Evolutionary conservation across 1,284 basidiomycete genomes (phyloP).

Genomic region (Ganoderma sp.): DNA sequence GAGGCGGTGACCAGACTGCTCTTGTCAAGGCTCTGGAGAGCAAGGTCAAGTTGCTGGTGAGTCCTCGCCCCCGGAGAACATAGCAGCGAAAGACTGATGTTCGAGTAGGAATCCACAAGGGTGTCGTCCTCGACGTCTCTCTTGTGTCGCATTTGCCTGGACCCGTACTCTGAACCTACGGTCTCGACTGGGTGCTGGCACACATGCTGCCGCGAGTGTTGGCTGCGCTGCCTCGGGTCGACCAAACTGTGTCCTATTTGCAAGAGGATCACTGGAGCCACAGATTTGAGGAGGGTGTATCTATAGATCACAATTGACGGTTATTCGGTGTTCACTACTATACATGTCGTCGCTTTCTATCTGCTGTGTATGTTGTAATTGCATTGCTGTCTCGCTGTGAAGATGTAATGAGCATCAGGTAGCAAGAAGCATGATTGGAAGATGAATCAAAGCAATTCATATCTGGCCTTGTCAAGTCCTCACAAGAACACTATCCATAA

Average conservation of each 20-base stretch:
- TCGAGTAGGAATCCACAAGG: constrained; percentile 51
- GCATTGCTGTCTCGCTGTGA: constrained; percentile 15
- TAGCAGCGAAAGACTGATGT: neutral
- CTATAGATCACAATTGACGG: constrained; percentile 40
- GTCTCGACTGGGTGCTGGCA: constrained; percentile 87
- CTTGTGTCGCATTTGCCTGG: constrained; percentile 77
- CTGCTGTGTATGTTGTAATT: constrained; percentile 19
- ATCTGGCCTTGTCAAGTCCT: constrained; percentile 80
- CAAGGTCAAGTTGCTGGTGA: constrained; percentile 63
- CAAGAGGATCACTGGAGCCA: constrained; percentile 77
- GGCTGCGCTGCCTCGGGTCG: constrained; percentile 79
- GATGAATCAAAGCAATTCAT: constrained; percentile 51
- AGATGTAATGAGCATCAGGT: constrained; percentile 6
- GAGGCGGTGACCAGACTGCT: constrained; percentile 51
- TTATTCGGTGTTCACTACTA: constrained; percentile 4
- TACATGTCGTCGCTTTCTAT: constrained; percentile 8
- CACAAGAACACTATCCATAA: constrained; percentile 52
- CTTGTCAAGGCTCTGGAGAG: constrained; percentile 63
- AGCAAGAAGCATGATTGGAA: neutral
- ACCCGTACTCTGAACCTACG: constrained; percentile 76
- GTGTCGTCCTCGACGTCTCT: constrained; percentile 53
- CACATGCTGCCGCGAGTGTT: constrained; percentile 79
- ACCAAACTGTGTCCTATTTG: constrained; percentile 84
- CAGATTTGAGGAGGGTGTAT: constrained; percentile 74
- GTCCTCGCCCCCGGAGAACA: constrained; percentile 31